These are phyloP conservation scores for Penicillium coprophilum DNA, from an alignment of 495 filamentous ascomycete genomes.

Conservation along the genomic window DNA sequence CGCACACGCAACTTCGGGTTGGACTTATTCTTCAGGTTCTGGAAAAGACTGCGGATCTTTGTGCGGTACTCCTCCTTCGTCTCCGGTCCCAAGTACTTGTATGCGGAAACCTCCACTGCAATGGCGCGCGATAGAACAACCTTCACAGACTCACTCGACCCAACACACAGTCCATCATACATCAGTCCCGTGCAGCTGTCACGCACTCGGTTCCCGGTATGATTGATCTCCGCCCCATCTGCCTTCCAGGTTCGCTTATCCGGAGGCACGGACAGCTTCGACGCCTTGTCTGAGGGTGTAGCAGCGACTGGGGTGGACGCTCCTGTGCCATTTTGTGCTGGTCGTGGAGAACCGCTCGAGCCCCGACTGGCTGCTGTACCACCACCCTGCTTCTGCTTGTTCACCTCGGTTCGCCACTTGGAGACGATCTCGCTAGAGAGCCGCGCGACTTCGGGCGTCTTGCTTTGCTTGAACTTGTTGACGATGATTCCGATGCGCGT, in stretches of 20 bases:
- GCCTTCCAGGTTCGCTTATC: constrained; percentile 76
- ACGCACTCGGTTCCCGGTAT: constrained; percentile 66
- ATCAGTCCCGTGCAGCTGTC: constrained; percentile 86
- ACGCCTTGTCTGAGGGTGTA: constrained; percentile 46
- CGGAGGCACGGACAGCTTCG: constrained; percentile 68
- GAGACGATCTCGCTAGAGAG: constrained; percentile 77
- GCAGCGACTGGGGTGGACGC: constrained; percentile 34
- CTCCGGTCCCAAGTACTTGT: constrained; percentile 61
- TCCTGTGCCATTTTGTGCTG: constrained; percentile 42
- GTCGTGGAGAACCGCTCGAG: constrained; percentile 42
- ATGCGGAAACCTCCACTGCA: constrained; percentile 73
- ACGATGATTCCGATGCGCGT: constrained; percentile 89
- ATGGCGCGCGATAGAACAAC: constrained; percentile 65
- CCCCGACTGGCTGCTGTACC: constrained; percentile 45
- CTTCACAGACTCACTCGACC: constrained; percentile 46
- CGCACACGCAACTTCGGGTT: constrained; percentile 72
- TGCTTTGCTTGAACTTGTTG: constrained; percentile 74
- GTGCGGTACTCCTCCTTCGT: constrained; percentile 68
- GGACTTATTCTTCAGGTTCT: constrained; percentile 89
- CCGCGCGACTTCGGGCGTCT: constrained; percentile 70
- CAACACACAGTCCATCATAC: constrained; percentile 66
- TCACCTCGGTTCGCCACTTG: constrained; percentile 83
- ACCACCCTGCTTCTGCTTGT: constrained; percentile 62
- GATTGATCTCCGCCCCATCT: constrained; percentile 71
- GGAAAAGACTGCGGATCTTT: constrained; percentile 88